Evolutionary conservation across 2,329 filamentous ascomycete genomes (phyloP), one percentile per base, ranked within the genome.

Genomic region (Colletotrichum orbiculare): DNA sequence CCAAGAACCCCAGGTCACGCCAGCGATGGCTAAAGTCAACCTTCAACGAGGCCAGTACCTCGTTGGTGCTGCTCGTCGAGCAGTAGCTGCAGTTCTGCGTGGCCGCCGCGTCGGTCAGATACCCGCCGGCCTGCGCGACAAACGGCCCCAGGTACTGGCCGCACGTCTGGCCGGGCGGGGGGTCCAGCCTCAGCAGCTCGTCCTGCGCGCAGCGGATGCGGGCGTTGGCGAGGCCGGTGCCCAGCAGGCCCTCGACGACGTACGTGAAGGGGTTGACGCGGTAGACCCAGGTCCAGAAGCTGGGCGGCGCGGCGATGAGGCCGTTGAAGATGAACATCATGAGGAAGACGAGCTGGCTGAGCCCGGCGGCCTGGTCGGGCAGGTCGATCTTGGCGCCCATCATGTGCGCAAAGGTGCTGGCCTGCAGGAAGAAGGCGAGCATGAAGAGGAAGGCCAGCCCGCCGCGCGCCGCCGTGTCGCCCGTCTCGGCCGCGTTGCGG

Each of bases 201-300:
- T 89, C 90, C 2, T 72, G 42, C 1, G 89, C 85, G 74, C 92
- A 95, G 1, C 73, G 70, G 25, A 92, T 86, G 0, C 71, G 46
- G 0, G 85, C 85, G 68, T 89, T 86, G 9, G 89, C 89, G 34
- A 95, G 78, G 0, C 85, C 88, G 2, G 85, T 85, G 0, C 87
- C 83, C 6, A 93, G 75, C 73, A 95, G 84, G 1, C 87, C 89
- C 46, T 85, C 83, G 39, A 93, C 85, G 2, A 93, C 79, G 73
- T 95, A 95, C 0, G 90, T 92, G 73, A 94, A 89, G 0, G 92
- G 91, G 0, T 87, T 91, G 54, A 91, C 78, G 42, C 89, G 85
- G 74, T 93, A 92, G 86, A 92, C 89, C 81, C 91, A 92, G 69
- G 88, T 86, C 91, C 91, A 94, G 81, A 93, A 93, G 3, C 85